Base-by-base conservation (phyloP, 2,329 filamentous ascomycete genomes). In the Acrodontium crateriforme region DNA sequence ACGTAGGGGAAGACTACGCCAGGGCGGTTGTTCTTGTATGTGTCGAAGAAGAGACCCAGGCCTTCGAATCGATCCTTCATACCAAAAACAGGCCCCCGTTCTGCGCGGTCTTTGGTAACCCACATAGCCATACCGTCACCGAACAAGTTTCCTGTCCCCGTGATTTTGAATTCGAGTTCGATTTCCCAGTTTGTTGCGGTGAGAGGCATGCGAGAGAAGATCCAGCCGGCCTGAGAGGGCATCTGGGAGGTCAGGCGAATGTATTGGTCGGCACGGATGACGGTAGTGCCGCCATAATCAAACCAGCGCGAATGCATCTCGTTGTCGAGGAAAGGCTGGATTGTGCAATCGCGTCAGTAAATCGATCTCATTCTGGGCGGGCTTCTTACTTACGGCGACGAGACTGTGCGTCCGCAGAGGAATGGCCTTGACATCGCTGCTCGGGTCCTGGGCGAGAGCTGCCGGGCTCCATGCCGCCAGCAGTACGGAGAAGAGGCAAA, bases 111-210 rank as follows among this genome's bases (percentile, higher is more conserved):
- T 59, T 92, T 92, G 42, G 87, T 95, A 49, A 98, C 69, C 89
- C 89, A 98, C 71, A 98, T 78, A 39, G 89, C 89, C 59, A 98
- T 83, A 39, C 89, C 89, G 57, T 98, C 89, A 45, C 89, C 89
- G 52, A 91, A 91, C 20, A 98, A 71, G 55, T 81, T 80, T 47
- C 85, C 81, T 46, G 78, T 72, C 46, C 89, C 89, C 38, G 82
- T 75, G 50, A 98, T 82, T 59, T 82, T 83, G 65, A 95, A 95
- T 52, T 95, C 89, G 39, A 95, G 70, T 57, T 91, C 81, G 41
- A 98, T 78, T 69, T 95, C 83, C 89, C 89, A 98, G 62, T 98
- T 98, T 22, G 87, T 98, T 24, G 89, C 89, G 7, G 89, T 98
- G 46, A 98, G 62, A 16, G 89, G 89, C 27, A 95, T 82, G 35